Percentiles rank a stretch among this genome's conserved stretches.
phyloP scores from a whole-genome alignment of 2,329 filamentous ascomycete genomes.

The Boeremia exigua region DNA sequence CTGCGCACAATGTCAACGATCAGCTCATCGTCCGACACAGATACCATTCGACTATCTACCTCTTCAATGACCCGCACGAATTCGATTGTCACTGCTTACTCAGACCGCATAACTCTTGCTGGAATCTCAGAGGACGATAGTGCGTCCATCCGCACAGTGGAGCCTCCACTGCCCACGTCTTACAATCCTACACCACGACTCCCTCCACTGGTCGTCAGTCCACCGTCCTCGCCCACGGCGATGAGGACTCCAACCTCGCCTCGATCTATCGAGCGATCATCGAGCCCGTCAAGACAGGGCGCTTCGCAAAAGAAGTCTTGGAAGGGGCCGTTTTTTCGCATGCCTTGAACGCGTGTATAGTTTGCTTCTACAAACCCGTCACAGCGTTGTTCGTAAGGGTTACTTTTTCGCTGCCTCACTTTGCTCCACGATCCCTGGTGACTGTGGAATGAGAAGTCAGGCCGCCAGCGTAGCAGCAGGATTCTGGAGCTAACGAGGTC shows the following conservation, averaged over 20 bases:
- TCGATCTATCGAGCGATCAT: conserved; percentile 1
- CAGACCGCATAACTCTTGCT: conserved; percentile 37
- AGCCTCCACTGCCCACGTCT: conserved; percentile 23
- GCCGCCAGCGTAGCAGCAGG: background rate
- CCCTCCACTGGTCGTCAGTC: conserved; percentile 21
- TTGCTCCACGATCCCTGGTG: background rate
- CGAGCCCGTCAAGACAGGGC: conserved; percentile 5
- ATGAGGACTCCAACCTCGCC: conserved; percentile 21
- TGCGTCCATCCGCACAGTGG: conserved; percentile 36
- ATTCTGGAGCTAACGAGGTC: background rate
- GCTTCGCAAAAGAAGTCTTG: conserved; percentile 29
- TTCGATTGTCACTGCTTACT: conserved; percentile 42
- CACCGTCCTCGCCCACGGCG: conserved; percentile 21
- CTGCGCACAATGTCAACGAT: conserved; percentile 39
- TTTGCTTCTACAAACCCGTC: background rate
- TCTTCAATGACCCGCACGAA: conserved; percentile 30
- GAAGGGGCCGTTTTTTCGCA: conserved; percentile 40
- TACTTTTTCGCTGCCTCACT: background rate
- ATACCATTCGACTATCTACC: conserved; percentile 38
- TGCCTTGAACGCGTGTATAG: conserved; percentile 31
- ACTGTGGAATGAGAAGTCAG: background rate
- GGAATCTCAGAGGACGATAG: conserved; percentile 41
- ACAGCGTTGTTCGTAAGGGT: background rate
- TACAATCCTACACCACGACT: conserved; percentile 26
- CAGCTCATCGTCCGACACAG: conserved; percentile 36